Percentiles rank a stretch among this genome's conserved stretches.
Evolutionary conservation across 108 stramenopile genomes (phyloP).

Genomic region (Nitzschia sp.): DNA sequence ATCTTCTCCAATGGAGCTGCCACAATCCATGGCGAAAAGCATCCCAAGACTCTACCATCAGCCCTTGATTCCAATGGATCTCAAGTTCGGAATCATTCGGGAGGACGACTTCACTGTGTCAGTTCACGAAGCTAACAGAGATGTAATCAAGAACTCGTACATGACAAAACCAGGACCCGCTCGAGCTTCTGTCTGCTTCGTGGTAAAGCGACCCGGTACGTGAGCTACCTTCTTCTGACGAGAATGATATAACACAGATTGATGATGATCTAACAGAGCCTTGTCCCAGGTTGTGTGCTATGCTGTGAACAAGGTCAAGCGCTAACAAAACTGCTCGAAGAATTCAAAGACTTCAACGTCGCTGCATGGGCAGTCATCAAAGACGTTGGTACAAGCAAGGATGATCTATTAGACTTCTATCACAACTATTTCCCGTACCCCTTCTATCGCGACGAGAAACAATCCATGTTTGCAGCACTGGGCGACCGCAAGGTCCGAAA

Average conservation of each 20-base stretch:
- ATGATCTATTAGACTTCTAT: slow-evolving; percentile 37
- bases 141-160: background rate
- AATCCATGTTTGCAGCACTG: slow-evolving; percentile 29
- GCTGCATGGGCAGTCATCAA: slow-evolving; percentile 32
- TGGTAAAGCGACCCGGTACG: slow-evolving; percentile 15
- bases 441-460: slow-evolving; percentile 33
- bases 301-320: slow-evolving; percentile 18
- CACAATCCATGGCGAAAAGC: background rate
- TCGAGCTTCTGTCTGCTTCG: slow-evolving; percentile 17
- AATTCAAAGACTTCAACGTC: slow-evolving; percentile 11
- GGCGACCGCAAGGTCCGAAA: slow-evolving; percentile 27
- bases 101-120: slow-evolving; percentile 3
- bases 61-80: slow-evolving; percentile 10
- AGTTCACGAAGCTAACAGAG: background rate
- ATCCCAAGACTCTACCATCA: slow-evolving; percentile 7
- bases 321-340: slow-evolving; percentile 2
- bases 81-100: slow-evolving; percentile 17
- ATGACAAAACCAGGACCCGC: background rate
- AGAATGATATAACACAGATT: background rate
- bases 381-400: slow-evolving; percentile 41
- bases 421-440: slow-evolving; percentile 37
- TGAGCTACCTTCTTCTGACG: background rate
- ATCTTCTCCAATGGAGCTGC: background rate
- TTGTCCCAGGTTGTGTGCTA: slow-evolving; percentile 8
- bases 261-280: background rate